Evolutionary conservation across 352 stramenopile genomes (phyloP).

Genomic region (Phytophthora pinifolia): DNA sequence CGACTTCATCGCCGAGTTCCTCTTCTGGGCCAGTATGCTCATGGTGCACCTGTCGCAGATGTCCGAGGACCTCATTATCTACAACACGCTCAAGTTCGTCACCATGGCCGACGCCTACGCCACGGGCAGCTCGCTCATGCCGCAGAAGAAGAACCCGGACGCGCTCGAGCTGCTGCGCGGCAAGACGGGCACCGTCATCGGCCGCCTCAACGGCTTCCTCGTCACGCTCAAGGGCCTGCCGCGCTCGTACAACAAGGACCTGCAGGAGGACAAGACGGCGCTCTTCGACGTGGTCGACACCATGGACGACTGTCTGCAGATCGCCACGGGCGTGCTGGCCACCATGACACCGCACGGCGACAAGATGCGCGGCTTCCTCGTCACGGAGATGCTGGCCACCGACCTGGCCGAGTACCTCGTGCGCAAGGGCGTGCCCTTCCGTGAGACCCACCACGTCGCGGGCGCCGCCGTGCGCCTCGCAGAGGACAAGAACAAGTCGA

Average conservation of each 20-base stretch:
- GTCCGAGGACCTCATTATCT: slow-evolving; percentile 99
- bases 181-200: slow-evolving; percentile 96
- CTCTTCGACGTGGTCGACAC: slow-evolving; percentile 98
- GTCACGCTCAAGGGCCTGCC: slow-evolving; percentile 97
- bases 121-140: slow-evolving; percentile 98
- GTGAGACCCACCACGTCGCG: slow-evolving; percentile 99
- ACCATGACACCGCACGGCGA: slow-evolving; percentile 96
- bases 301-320: slow-evolving; percentile 96
- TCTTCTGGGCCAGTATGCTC: slow-evolving; percentile 97
- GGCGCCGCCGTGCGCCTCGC: slow-evolving; percentile 92
- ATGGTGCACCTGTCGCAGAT: slow-evolving; percentile 97
- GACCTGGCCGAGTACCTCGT: slow-evolving; percentile 99
- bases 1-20: slow-evolving; percentile 99
- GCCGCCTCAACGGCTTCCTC: slow-evolving; percentile 94
- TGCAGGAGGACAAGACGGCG: slow-evolving; percentile 99
- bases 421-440: slow-evolving; percentile 98
- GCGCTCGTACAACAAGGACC: slow-evolving; percentile 99
- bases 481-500: slow-evolving; percentile 84
- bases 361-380: slow-evolving; percentile 94
- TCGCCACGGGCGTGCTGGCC: slow-evolving; percentile 95
- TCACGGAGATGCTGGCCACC: slow-evolving; percentile 99
- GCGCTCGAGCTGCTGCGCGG: slow-evolving; percentile 97
- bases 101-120: slow-evolving; percentile 98
- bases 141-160: slow-evolving; percentile 99
- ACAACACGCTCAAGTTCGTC: slow-evolving; percentile 94